Evolutionary conservation across 306 rosid genomes (phyloP).

Genomic region (Cicer pinnatifidum): DNA sequence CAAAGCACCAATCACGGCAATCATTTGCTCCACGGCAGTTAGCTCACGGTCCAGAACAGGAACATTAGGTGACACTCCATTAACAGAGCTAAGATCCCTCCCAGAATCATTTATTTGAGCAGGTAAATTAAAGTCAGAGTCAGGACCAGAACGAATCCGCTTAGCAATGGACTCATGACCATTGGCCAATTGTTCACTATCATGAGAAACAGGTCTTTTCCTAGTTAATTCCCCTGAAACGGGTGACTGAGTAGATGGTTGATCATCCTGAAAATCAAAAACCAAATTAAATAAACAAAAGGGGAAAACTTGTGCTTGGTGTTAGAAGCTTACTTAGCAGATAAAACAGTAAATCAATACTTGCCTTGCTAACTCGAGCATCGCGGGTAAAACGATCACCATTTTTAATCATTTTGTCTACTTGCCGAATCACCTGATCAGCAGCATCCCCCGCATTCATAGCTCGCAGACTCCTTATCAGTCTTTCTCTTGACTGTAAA

Average conservation of each 20-base stretch:
- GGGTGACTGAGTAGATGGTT: slow-evolving; percentile 62
- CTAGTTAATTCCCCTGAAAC: slow-evolving; percentile 66
- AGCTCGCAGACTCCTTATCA: slow-evolving; percentile 78
- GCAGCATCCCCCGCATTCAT: slow-evolving; percentile 96
- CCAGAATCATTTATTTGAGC: slow-evolving; percentile 67
- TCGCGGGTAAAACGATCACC: slow-evolving; percentile 83
- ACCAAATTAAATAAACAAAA: slow-evolving; percentile 29
- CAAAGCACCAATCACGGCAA: slow-evolving; percentile 93
- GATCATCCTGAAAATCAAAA: slow-evolving; percentile 69
- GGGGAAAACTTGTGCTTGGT: slow-evolving; percentile 6
- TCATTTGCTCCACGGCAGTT: slow-evolving; percentile 95
- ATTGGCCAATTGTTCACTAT: slow-evolving; percentile 71
- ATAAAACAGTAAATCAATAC: slow-evolving; percentile 4
- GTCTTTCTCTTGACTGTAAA: slow-evolving; percentile 86
- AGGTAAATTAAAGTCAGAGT: slow-evolving; percentile 50
- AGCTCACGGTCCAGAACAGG: slow-evolving; percentile 67
- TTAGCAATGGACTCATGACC: slow-evolving; percentile 69
- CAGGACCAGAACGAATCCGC: slow-evolving; percentile 67
- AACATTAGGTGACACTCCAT: slow-evolving; percentile 63
- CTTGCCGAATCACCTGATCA: slow-evolving; percentile 94
- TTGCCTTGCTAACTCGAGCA: slow-evolving; percentile 74
- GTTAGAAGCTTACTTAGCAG: slow-evolving; percentile 34
- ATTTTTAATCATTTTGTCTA: slow-evolving; percentile 79
- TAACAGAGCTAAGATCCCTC: slow-evolving; percentile 56
- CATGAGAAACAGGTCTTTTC: slow-evolving; percentile 68